Evolutionary conservation across 495 filamentous ascomycete genomes (phyloP), one percentile per base, ranked within the genome.

Genomic region (Annulohypoxylon moriforme): DNA sequence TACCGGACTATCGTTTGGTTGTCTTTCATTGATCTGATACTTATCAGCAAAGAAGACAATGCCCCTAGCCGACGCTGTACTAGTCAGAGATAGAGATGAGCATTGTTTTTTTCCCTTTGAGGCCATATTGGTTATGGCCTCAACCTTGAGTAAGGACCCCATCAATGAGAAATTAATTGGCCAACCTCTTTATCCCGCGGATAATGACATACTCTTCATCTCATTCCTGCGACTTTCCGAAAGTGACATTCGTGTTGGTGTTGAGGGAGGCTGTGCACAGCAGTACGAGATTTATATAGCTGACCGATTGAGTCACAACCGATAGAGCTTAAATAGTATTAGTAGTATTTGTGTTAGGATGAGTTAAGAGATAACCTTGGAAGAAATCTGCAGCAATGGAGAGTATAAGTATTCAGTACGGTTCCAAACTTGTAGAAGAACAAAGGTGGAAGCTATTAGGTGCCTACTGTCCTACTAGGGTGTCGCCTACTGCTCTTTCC

Each of bases 301-400:
- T 69, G 38, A 34, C 69, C 69, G 69, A 36, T 68, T 72, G 69
- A 72, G 52, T 72, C 69, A 72, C 6, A 11, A 22, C 58, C 10
- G 64, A 36, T 50, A 10, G 56, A 25, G 24, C 11, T n/a, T 38
- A 29, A 24, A 2, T 7, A 29, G 6, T 29, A 29, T 29, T 29
- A 3, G 27, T 3, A 29, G n/a, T n/a, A 4, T 50, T 27, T 50
- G 3, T 6, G 22, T 50, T 9, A 4, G 3, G 3, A 47, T 6
- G 18, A 20, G 18, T 47, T 24, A 22, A 47, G 0, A 9, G n/a
- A 20, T 20, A 18, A 20, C 6, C 20, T 24, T 20, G 0, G 2
- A 42, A 42, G 14, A 14, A n/a, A 1, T 42, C 14, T 42, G 1
- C 14, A 14, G n/a, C 11, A 14, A 4, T 42, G 13, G 31, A 53